Evolutionary conservation across 192 early-diverging fungal species (phyloP).

Genomic region (Umbelopsis ramanniana): DNA sequence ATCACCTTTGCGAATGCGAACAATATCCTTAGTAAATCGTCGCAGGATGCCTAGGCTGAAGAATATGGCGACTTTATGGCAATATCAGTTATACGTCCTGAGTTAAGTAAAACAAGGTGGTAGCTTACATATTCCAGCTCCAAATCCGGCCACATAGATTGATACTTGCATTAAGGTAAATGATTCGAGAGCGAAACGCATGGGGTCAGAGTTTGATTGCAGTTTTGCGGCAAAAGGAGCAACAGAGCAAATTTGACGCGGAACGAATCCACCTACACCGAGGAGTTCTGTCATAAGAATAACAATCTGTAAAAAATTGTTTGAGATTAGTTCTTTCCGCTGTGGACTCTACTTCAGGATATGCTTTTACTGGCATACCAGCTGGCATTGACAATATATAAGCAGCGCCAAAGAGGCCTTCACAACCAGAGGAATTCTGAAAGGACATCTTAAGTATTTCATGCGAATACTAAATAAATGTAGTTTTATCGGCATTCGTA

Average conservation of each 20-base stretch:
- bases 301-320: slow-evolving; percentile 30
- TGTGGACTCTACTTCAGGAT: too few relatives aligned
- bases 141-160: slow-evolving; percentile 30
- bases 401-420: slow-evolving; percentile 35
- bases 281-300: slow-evolving; percentile 33
- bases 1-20: slow-evolving; percentile 32
- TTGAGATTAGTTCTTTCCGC: too few relatives aligned
- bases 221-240: slow-evolving; percentile 33
- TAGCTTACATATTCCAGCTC: slow-evolving; percentile 32
- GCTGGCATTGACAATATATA: slow-evolving; percentile 32
- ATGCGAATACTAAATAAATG: not conserved
- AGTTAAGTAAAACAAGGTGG: not conserved
- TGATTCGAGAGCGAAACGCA: slow-evolving; percentile 31
- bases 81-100: not conserved
- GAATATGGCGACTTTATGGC: slow-evolving; percentile 27
- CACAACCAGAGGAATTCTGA: slow-evolving; percentile 35
- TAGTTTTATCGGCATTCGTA: not conserved
- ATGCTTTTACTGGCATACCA: slow-evolving; percentile 15
- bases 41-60: slow-evolving; percentile 37
- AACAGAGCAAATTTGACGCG: slow-evolving; percentile 31
- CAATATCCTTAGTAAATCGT: slow-evolving; percentile 40
- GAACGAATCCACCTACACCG: slow-evolving; percentile 33
- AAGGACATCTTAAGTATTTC: not conserved
- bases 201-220: slow-evolving; percentile 28
- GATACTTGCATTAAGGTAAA: slow-evolving; percentile 33